Percentiles rank a stretch among this genome's conserved stretches.
Evolutionary conservation across 345 rosid genomes (phyloP).

Genomic region (Citrus unshiu): DNA sequence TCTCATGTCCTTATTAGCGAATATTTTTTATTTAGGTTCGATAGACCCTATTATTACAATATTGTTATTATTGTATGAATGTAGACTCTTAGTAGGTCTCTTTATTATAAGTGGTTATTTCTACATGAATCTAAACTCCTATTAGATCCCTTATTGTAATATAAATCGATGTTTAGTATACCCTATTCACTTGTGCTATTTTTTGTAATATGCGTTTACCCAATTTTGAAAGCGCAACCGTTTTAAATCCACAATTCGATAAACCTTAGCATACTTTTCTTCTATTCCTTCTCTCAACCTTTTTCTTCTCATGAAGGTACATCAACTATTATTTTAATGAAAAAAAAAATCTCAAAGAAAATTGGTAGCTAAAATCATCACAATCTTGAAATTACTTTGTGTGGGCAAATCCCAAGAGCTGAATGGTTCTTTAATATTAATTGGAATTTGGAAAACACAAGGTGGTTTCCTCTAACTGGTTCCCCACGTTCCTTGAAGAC

Average conservation of each 20-base stretch:
- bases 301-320: neutral
- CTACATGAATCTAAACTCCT: no score
- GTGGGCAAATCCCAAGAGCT: neutral
- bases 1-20: no score
- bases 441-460: neutral
- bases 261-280: neutral
- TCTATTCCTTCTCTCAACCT: no score
- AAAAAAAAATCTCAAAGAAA: neutral
- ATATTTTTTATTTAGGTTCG: no score
- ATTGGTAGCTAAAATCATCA: neutral
- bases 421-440: neutral
- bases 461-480: neutral
- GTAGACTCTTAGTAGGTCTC: rapidly evolving
- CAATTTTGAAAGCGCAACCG: no score
- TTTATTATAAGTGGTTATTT: no score
- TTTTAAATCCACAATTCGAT: no score
- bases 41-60: rapidly evolving
- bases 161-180: no score
- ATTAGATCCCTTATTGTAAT: no score
- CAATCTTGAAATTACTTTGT: neutral
- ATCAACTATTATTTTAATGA: neutral
- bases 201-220: no score
- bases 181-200: no score
- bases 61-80: no score
- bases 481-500: neutral